Evolutionary conservation across 2,329 filamentous ascomycete species (phyloP).

Genomic region (Aspergillus texensis): DNA sequence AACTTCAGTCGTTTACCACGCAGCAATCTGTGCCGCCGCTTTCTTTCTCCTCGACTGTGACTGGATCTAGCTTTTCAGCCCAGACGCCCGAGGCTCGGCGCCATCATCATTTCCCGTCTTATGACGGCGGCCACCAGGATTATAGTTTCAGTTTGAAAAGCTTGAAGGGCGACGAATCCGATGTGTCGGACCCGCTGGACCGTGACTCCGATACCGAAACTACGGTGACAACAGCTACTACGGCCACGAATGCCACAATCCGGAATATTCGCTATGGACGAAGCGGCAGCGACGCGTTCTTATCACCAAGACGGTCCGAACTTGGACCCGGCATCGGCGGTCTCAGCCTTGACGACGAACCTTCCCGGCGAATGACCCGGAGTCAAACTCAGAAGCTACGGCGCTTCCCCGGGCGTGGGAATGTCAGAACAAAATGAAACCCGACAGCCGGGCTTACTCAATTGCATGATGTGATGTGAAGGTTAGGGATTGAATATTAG

Average conservation of each 20-base stretch:
- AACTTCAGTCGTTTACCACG: constrained; percentile 25
- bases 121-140: constrained; percentile 23
- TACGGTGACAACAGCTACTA: constrained; percentile 36
- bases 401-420: constrained; percentile 18
- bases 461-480: not conserved
- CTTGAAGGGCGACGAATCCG: constrained; percentile 35
- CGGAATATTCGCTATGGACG: constrained; percentile 41
- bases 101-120: constrained; percentile 24
- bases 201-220: constrained; percentile 42
- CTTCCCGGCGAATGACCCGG: constrained; percentile 37
- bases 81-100: constrained; percentile 29
- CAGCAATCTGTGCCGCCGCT: constrained; percentile 28
- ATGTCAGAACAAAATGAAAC: not conserved
- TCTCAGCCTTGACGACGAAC: constrained; percentile 38
- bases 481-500: not conserved
- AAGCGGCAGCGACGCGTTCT: constrained; percentile 23
- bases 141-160: constrained; percentile 38
- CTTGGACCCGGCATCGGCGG: constrained; percentile 37
- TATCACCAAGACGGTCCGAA: constrained; percentile 34
- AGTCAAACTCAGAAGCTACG: constrained; percentile 36
- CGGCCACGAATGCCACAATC: constrained; percentile 36
- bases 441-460: not conserved
- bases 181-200: constrained; percentile 33
- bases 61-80: constrained; percentile 31
- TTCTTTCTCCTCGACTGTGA: constrained; percentile 34